A percentile compares a stretch with the other conserved stretches of the same genome.
Conservation (phyloP, 352 stramenopile genomes). For the Phytopythium ostracodes region DNA sequence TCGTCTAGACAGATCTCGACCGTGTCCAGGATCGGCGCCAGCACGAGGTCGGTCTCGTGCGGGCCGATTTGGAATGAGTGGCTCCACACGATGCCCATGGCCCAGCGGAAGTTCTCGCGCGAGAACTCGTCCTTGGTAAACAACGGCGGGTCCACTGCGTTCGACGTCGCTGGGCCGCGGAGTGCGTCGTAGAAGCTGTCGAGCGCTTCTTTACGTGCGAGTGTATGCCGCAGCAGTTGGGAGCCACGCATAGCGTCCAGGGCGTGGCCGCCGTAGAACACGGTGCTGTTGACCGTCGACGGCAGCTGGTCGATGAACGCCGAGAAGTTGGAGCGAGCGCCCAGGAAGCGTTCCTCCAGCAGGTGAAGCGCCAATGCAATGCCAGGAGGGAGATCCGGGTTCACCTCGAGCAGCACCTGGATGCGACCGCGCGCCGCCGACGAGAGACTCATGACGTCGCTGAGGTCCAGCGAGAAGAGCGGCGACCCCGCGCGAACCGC, state of each 20-base stretch:
- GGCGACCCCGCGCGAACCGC: constrained; percentile 9
- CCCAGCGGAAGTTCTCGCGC: constrained; percentile 37
- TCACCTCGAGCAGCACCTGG: constrained; percentile 31
- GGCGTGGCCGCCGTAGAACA: constrained; percentile 36
- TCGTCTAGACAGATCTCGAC: constrained; percentile 33
- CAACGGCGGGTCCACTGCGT: constrained; percentile 36
- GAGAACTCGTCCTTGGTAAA: constrained; percentile 46
- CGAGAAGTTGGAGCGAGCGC: constrained; percentile 34
- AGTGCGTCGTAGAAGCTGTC: constrained; percentile 39
- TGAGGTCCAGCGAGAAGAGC: constrained; percentile 29
- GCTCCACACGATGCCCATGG: constrained; percentile 41
- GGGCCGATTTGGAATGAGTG: constrained; percentile 24
- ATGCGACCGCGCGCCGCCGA: constrained; percentile 29
- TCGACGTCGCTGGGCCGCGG: constrained; percentile 28
- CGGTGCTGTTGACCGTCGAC: constrained; percentile 27
- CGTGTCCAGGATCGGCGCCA: constrained; percentile 35
- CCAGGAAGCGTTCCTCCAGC: constrained; percentile 38
- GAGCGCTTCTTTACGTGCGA: constrained; percentile 24
- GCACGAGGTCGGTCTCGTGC: constrained; percentile 24
- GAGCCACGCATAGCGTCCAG: constrained; percentile 32
- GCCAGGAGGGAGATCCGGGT: constrained; percentile 35
- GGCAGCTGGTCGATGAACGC: constrained; percentile 28
- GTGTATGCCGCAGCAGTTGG: constrained; percentile 29
- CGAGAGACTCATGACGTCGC: constrained; percentile 33
- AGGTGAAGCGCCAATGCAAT: constrained; percentile 41